Evolutionary conservation across 1,284 basidiomycete species (phyloP), one percentile per base, ranked within the genome.

Genomic region (Prillingera fragicola): DNA sequence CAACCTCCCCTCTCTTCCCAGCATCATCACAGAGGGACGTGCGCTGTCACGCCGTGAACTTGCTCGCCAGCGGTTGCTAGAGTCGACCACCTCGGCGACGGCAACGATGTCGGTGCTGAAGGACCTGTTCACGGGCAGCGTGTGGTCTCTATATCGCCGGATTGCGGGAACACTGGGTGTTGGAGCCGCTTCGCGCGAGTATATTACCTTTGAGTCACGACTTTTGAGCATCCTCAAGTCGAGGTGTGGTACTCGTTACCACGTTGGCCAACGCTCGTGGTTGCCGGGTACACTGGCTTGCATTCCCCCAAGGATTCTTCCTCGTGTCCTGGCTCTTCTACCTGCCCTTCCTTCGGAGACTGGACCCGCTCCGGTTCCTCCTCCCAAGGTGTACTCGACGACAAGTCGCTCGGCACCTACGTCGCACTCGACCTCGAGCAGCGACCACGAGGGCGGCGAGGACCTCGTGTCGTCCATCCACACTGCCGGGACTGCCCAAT

Each of bases 401-500:
- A 13, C 37, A 10, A 28, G 31, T 2, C 28, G 31, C 4, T 17
- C 37, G 9, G 24, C 42, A 21, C 24, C 47, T 3, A 27, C 44
- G 7, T 41, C 60, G 5, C 45, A 52, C 14, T 54, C 52, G 14
- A 50, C 55, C 3, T 42, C 45, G 21, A 59, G 55, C 44, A 58
- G 55, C 22, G 64, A 67, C 38, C 61, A 66, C 40, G 64, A 68
- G 35, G 56, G 48, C 6, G 54, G 47, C 9, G 66, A 65, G 35
- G 67, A 69, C 37, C 42, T 69, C 24, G 52, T 50, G 12, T 60
- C 57, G 43, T 66, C 63, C 21, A 56, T 66, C 22, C 65, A 67
- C 49, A 65, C 65, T 0, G 38, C 46, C 6, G 59, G 54, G 18
- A 59, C 59, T 2, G 60, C 49, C 33, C 39, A 43, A 41, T 43